Evolutionary conservation across 2,329 filamentous ascomycete genomes (phyloP).

Genomic region (Ceratocystis papillata): DNA sequence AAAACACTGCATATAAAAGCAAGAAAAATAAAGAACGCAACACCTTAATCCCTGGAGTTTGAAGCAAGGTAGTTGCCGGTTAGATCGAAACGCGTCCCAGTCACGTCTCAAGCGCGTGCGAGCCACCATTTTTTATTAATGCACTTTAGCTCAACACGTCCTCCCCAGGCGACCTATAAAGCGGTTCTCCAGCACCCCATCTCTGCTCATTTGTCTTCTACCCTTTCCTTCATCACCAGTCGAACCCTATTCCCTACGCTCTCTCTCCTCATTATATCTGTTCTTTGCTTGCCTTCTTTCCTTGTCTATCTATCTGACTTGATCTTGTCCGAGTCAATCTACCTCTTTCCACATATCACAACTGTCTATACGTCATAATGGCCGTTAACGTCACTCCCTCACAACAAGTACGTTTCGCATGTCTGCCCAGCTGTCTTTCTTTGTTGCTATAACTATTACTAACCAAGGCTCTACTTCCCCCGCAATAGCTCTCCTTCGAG

Average conservation of each 20-base stretch:
- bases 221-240: neutral
- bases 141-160: neutral
- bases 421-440: conserved; percentile 7
- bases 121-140: conserved; percentile 5
- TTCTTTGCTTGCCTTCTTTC: neutral
- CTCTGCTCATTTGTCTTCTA: neutral
- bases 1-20: neutral
- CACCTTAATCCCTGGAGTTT: neutral
- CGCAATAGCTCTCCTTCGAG: conserved; percentile 59
- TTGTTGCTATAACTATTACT: neutral
- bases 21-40: neutral
- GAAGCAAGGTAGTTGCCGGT: neutral
- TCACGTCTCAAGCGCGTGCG: neutral
- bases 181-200: conserved; percentile 2
- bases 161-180: neutral
- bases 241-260: neutral
- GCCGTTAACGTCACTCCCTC: conserved; percentile 57
- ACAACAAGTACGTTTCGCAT: conserved; percentile 42
- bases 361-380: conserved; percentile 44
- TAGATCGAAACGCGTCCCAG: conserved; percentile 1
- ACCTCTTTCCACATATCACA: conserved; percentile 7
- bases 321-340: neutral
- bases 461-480: conserved; percentile 5
- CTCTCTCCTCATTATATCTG: neutral
- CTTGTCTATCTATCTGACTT: neutral